Conservation (phyloP, 2,329 filamentous ascomycete genomes). For the Clarireedia paspali region DNA sequence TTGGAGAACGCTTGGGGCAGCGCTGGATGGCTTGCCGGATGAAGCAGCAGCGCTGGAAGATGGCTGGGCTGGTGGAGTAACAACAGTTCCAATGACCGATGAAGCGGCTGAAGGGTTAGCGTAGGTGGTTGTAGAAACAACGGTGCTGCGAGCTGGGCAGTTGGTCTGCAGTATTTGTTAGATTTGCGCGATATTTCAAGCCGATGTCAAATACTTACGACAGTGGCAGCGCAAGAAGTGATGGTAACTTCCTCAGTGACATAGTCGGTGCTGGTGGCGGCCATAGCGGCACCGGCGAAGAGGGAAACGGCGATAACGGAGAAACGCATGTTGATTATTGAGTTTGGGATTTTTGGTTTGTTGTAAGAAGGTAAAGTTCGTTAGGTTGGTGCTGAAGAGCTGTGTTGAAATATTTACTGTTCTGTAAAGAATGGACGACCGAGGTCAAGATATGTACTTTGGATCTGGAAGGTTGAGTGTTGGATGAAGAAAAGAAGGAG, state of each 20-base stretch:
- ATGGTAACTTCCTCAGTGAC: constrained; percentile 11
- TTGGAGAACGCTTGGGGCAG: neutral
- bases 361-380: constrained; percentile 3
- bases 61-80: neutral
- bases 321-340: constrained; percentile 16
- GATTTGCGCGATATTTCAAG: neutral
- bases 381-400: constrained; percentile 17
- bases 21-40: neutral
- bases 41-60: neutral
- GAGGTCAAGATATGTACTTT: constrained; percentile 22
- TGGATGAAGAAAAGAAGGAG: constrained; percentile 18
- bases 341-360: neutral
- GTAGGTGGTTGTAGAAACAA: constrained; percentile 2
- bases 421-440: constrained; percentile 30
- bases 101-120: neutral
- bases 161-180: neutral
- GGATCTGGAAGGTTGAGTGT: constrained; percentile 14
- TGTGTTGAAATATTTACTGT: constrained; percentile 10
- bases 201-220: neutral
- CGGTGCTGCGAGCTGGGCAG: constrained; percentile 9
- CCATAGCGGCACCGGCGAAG: constrained; percentile 11
- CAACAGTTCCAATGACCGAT: neutral
- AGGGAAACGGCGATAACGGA: constrained; percentile 11
- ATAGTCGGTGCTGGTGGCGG: constrained; percentile 8
- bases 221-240: constrained; percentile 8